Evolutionary conservation across 1,284 basidiomycete species (phyloP), one percentile per base, ranked within the genome.

Genomic region (Abortiporus biennis): DNA sequence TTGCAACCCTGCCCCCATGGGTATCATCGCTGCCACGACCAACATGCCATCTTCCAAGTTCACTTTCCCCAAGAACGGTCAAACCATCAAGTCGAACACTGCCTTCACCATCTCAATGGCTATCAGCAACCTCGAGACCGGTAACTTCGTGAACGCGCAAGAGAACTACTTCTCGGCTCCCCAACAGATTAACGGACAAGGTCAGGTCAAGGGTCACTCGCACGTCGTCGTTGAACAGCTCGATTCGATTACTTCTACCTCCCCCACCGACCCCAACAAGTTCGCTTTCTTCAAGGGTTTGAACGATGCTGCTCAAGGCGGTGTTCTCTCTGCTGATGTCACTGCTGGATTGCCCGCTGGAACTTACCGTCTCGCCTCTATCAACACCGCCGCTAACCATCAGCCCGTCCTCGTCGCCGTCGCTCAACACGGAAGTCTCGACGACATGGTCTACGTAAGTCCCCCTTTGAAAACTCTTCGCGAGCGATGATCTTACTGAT

Each of bases 271-370:
- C 57, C 72, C 78, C 6, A 64, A 53, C 31, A 54, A 52, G 29
- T 79, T 78, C 54, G 69, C 65, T 3, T 82, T 80, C 65, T 83
- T 80, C 76, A 76, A 78, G 64, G 79, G 77, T 33, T 48, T 78
- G 30, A 73, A 78, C 53, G 63, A 55, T 19, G 61, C 54, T 5
- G 64, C 66, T 8, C 63, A 62, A 24, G 66, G 69, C 45, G 78
- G 78, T 21, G 52, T 73, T 6, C 62, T 81, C 24, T 64, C 64
- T 31, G 67, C 68, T 8, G 60, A 61, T 17, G 73, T 83, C 20
- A 57, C 62, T 2, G 62, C 61, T 22, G 80, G 80, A 45, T 67
- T 83, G 12, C 66, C 74, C 20, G 67, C 65, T 21, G 80, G 80
- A 20, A 50, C 56, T n/a, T 82, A 81, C 62, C 67, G 69, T 48